Percentiles rank a stretch among this genome's conserved stretches.
These are phyloP conservation scores for Mucor piriformis DNA, from an alignment of 371 early-diverging fungal species.

Conservation along the genomic window DNA sequence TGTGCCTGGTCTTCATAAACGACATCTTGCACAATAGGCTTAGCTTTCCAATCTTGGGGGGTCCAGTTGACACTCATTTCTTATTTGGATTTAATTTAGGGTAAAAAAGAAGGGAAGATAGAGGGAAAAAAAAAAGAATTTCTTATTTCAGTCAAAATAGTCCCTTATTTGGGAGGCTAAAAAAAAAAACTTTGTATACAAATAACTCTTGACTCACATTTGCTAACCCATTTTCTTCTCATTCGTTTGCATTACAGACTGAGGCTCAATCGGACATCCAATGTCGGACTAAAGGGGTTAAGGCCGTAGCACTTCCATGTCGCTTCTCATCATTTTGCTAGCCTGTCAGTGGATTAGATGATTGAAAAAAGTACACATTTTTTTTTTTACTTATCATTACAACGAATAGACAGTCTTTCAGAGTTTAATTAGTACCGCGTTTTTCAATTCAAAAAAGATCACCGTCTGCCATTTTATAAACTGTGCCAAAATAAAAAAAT, in stretches of 20 bases:
- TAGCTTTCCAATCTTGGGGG: constrained; percentile 80
- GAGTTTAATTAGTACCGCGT: no score
- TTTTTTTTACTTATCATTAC: no score
- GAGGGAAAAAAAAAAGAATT: neutral
- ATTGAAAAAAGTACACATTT: no score
- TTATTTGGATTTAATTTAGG: neutral
- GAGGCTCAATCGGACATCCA: neutral
- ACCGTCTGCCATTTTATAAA: no score
- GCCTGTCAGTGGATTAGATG: no score
- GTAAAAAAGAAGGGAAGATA: neutral
- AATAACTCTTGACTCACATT: neutral
- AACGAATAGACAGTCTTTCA: no score
- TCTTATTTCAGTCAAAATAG: neutral
- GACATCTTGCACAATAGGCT: constrained; percentile 91
- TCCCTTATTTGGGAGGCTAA: neutral
- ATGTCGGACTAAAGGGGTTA: neutral
- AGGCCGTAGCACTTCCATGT: neutral
- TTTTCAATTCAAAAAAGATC: no score
- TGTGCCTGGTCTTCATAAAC: constrained; percentile 78
- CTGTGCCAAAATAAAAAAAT: no score
- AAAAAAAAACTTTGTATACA: no score
- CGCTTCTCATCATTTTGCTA: no score
- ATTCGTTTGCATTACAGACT: neutral
- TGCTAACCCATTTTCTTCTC: neutral
- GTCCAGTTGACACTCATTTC: constrained; percentile 60